phyloP scores from a whole-genome alignment of 495 filamentous ascomycete genomes.

The Penicillium bovifimosum region DNA sequence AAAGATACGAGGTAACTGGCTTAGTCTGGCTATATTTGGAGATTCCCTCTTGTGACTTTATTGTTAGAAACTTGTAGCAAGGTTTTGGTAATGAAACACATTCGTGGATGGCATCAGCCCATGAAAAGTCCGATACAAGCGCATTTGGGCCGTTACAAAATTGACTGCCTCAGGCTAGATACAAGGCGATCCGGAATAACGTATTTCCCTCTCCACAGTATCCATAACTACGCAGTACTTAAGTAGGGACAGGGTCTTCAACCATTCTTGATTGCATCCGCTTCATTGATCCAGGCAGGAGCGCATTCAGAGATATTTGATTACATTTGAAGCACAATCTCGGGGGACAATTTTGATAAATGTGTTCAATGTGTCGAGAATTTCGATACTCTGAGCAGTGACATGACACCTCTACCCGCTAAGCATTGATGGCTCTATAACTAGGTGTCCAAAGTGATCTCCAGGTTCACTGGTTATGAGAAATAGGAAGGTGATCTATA shows the following conservation, averaged over 20 bases:
- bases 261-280: not conserved
- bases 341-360: no score
- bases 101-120: not conserved
- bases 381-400: slow-evolving; percentile 56
- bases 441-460: slow-evolving; percentile 53
- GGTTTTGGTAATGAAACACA: not conserved
- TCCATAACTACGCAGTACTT: not conserved
- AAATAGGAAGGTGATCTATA: slow-evolving; percentile 71
- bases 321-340: slow-evolving; percentile 53
- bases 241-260: no score
- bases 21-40: not conserved
- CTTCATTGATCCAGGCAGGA: slow-evolving; percentile 23
- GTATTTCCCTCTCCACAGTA: not conserved
- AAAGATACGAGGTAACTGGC: not conserved
- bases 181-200: not conserved
- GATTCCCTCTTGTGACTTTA: not conserved
- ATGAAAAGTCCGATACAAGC: not conserved
- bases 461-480: slow-evolving; percentile 94
- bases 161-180: not conserved
- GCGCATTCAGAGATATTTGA: slow-evolving; percentile 25
- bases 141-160: not conserved
- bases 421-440: not conserved
- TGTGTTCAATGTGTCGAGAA: slow-evolving; percentile 74
- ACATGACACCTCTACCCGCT: not conserved
- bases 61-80: not conserved